A percentile compares a stretch with the other conserved stretches of the same genome.
Conservation (phyloP, 495 filamentous ascomycete species). For the Polyplosphaeria fusca region DNA sequence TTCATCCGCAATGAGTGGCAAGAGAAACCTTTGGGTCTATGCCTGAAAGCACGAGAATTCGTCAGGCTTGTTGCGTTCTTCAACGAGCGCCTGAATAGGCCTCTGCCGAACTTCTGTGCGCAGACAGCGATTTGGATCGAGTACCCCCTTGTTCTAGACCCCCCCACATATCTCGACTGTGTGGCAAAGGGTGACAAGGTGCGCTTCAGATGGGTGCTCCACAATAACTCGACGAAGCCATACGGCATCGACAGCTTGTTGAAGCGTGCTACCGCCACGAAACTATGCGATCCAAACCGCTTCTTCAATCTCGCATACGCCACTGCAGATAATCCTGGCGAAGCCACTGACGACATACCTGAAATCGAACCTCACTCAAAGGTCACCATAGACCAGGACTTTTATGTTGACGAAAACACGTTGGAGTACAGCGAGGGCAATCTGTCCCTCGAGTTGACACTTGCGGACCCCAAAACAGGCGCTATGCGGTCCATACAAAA, state of each 20-base stretch:
- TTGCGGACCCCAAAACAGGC: constrained; percentile 10
- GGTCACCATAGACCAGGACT: constrained; percentile 24
- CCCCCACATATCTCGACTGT: constrained; percentile 22
- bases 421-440: constrained; percentile 24
- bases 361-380: constrained; percentile 10
- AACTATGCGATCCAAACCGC: constrained; percentile 9
- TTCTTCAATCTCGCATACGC: constrained; percentile 15
- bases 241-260: constrained; percentile 15
- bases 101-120: constrained; percentile 12
- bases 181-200: constrained; percentile 21
- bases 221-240: constrained; percentile 20
- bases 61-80: constrained; percentile 15
- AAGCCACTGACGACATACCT: constrained; percentile 9
- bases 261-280: constrained; percentile 7
- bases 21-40: neutral
- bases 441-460: constrained; percentile 19
- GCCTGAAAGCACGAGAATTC: neutral
- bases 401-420: constrained; percentile 7
- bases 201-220: constrained; percentile 18
- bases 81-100: constrained; percentile 7
- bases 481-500: constrained; percentile 9
- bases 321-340: constrained; percentile 2
- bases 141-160: constrained; percentile 14
- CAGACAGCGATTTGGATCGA: constrained; percentile 6
- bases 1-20: constrained; percentile 15